Base-by-base conservation (phyloP, 768 basidiomycete species). In the Pilatotrama ljubarskyi region DNA sequence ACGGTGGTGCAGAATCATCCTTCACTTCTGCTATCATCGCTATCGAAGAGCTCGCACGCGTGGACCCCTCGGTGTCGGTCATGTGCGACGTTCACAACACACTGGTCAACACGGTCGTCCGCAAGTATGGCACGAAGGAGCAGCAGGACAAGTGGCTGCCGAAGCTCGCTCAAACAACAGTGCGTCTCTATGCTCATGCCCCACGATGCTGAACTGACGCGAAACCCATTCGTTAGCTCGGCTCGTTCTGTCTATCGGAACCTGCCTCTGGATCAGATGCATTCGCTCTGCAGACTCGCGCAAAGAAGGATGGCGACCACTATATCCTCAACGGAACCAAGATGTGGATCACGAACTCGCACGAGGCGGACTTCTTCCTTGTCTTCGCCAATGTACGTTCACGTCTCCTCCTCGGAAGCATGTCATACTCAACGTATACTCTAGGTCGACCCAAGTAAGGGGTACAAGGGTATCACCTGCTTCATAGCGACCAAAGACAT, bases 401-500 rank as follows among this genome's bases (percentile, higher is more conserved):
- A 8, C 37, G 15, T 36, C 10, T 24, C 37, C 18, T 46, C 55
- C 35, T 51, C 35, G 6, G 6, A 13, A 14, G 9, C 9, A 40
- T 2, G 4, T 1, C 20, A 10, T 24, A 11, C 14, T 20, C 17
- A 17, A 47, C 3, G 3, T 40, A 47, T 14, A 18, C 48, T 10
- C 1, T 53, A 91, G 89, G 70, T 86, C 18, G 93, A 97, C 73
- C 89, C 92, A 0, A 89, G 83, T 64, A 93, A 94, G 71, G 95
- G 97, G 0, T 98, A 99, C 84, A 99, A 98, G 74, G 97, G 97
- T 20, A 99, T 99, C 73, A 96, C 97, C 5, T 98, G 96, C 75
- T 99, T 99, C 75, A 78, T 96, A 47, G 91, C 93, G 25, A 94
- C 93, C 44, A 96, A 93, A 74, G 94, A 96, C 60, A 95, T 95